A percentile compares a stretch with the other conserved stretches of the same genome.
Evolutionary conservation across 2,329 filamentous ascomycete genomes (phyloP).

Genomic region (Fusarium mundagurra): DNA sequence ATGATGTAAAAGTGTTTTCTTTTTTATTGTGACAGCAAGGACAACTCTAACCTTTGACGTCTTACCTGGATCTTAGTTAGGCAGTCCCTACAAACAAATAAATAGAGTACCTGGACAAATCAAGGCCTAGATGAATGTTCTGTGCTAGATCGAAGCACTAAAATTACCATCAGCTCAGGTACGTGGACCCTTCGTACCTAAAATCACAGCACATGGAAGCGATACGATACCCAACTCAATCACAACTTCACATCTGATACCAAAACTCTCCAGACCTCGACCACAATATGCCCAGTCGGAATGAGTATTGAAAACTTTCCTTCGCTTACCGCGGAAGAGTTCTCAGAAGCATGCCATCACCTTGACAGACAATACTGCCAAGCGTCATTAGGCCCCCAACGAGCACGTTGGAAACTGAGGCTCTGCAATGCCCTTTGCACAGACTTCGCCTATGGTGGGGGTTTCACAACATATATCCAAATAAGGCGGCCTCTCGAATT

Average conservation of each 20-base stretch:
- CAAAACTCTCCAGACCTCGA: not conserved
- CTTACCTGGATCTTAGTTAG: not conserved
- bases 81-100: not conserved
- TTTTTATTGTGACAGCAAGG: not conserved
- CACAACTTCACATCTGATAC: not conserved
- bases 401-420: conserved; percentile 64
- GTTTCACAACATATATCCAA: conserved; percentile 64
- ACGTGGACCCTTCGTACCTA: conserved; percentile 11
- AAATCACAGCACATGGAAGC: conserved; percentile 14
- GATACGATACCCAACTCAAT: conserved; percentile 18
- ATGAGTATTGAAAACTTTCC: conserved; percentile 67
- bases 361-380: conserved; percentile 68
- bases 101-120: not conserved
- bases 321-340: conserved; percentile 69
- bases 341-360: conserved; percentile 70
- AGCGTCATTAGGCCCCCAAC: conserved; percentile 64
- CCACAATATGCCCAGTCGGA: not conserved
- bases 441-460: conserved; percentile 53
- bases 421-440: conserved; percentile 62
- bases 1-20: not conserved
- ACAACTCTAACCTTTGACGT: not conserved
- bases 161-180: not conserved
- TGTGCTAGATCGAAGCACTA: not conserved
- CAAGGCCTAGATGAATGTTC: not conserved
- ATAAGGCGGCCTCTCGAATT: conserved; percentile 64